A percentile compares a stretch with the other conserved stretches of the same genome.
Evolutionary conservation across 2,329 filamentous ascomycete genomes (phyloP).

Genomic region (Apiospora hydei): DNA sequence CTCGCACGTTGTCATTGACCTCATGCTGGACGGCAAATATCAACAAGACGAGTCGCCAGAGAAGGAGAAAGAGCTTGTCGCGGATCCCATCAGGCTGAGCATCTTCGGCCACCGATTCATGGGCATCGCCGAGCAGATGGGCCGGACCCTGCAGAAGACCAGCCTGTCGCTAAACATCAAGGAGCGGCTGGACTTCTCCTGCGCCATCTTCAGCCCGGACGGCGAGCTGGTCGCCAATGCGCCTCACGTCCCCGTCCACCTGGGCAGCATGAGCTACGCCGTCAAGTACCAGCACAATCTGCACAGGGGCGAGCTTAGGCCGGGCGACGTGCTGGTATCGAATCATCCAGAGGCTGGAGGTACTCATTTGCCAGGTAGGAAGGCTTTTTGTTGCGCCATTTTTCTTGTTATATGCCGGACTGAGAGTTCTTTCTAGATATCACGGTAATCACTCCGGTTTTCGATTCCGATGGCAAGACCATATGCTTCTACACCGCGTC

Average conservation of each 20-base stretch:
- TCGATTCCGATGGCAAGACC: conserved; percentile 28
- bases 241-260: conserved; percentile 73
- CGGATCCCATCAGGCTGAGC: conserved; percentile 77
- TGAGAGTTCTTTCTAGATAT: conserved; percentile 24
- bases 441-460: conserved; percentile 33
- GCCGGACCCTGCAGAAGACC: conserved; percentile 77
- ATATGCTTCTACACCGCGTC: conserved; percentile 37
- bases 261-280: conserved; percentile 75
- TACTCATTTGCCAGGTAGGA: conserved; percentile 47
- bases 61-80: conserved; percentile 57
- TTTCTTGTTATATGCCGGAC: too few species aligned
- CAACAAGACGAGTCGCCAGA: conserved; percentile 54
- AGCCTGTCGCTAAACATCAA: conserved; percentile 81
- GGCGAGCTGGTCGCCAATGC: conserved; percentile 77
- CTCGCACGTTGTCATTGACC: conserved; percentile 47
- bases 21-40: conserved; percentile 31
- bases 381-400: too few species aligned
- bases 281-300: conserved; percentile 72
- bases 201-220: conserved; percentile 75
- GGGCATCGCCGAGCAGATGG: conserved; percentile 86
- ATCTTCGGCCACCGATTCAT: conserved; percentile 85
- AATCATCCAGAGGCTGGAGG: conserved; percentile 54
- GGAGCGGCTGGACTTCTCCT: conserved; percentile 81
- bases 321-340: conserved; percentile 77
- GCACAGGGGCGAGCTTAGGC: conserved; percentile 75